Evolutionary conservation across 129 eudicot genomes (phyloP), one percentile per base, ranked within the genome.

Genomic region (Flaveria bidentis): DNA sequence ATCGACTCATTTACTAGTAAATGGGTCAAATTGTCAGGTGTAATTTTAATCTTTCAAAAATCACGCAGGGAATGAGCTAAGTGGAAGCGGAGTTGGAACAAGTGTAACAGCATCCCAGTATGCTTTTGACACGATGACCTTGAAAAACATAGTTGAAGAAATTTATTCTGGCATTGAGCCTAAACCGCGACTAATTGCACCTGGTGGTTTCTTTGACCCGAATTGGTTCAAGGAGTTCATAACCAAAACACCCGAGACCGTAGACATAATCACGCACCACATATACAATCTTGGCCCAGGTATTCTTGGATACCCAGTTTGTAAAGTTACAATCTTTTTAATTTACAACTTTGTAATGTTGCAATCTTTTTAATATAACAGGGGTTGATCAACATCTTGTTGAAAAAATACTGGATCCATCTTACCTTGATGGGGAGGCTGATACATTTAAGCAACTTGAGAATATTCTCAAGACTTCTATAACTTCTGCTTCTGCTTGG

Each of bases 271-370:
- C 79, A 86, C 96, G 9, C 97, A 90, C 74, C 98, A 93, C 77
- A 93, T 90, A 61, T 93, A 93, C 74, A 90, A 88, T 82, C 95
- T 93, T 55, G 98, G 98, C 44, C 92, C 98, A 85, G 98, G 98
- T 93, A 89, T 73, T 62, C 15, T 57, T 25, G 76, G 53, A 72
- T 63, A 51, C 46, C 58, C 17, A 47, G 45, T 46, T 36, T 33
- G 13, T n/a, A 81, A 64, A 66, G 30, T 50, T 26, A 53, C 41
- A 53, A 68, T 69, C 46, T 63, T n/a, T 70, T 68, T 77, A 52
- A 76, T 17, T 9, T 0, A 11, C 10, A 45, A 8, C 30, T 36
- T 33, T 33, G 17, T 25, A 81, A 65, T 50, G 45, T 60, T 41
- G 46, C 28, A 55, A 68, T 70, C 26, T 64, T n/a, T 70, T 65